phyloP scores from a whole-genome alignment of 176 grass and related monocot genomes.

The Dendrocalamus sinicus region DNA sequence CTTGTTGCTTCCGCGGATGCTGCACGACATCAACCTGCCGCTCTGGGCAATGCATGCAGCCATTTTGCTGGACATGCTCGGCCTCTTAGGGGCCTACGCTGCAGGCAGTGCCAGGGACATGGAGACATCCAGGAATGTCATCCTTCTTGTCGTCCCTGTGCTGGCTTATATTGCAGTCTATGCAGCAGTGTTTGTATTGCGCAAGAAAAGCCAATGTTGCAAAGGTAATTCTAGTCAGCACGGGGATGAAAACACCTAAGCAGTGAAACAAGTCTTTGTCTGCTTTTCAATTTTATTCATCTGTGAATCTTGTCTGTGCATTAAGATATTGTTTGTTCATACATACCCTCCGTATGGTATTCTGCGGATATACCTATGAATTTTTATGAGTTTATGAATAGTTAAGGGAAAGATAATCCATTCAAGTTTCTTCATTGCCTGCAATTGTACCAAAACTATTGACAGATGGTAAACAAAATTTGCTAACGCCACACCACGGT shows the following conservation, averaged over 20 bases:
- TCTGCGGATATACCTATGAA: background rate
- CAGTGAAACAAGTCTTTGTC: background rate
- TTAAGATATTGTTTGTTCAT: background rate
- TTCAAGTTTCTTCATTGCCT: no score
- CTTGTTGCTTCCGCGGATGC: slow-evolving; percentile 6
- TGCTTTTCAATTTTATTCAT: background rate
- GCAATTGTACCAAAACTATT: no score
- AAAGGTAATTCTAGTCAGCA: background rate
- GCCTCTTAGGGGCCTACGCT: slow-evolving; percentile 45
- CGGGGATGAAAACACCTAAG: background rate
- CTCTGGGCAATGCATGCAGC: background rate
- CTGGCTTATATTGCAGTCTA: background rate
- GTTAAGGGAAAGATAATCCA: no score
- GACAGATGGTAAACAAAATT: no score
- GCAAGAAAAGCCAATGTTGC: background rate
- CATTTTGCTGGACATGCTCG: slow-evolving; percentile 40
- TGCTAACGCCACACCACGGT: no score
- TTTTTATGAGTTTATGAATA: background rate
- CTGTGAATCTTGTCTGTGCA: background rate
- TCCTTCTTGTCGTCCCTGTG: slow-evolving; percentile 14
- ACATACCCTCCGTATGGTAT: background rate
- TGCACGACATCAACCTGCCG: background rate
- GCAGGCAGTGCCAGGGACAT: slow-evolving; percentile 38
- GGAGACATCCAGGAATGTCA: slow-evolving; percentile 4
- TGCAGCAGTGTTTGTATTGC: background rate